These are phyloP conservation scores for Diaporthe humulicola DNA, from an alignment of 2,329 filamentous ascomycete species.

Conservation along the genomic window DNA sequence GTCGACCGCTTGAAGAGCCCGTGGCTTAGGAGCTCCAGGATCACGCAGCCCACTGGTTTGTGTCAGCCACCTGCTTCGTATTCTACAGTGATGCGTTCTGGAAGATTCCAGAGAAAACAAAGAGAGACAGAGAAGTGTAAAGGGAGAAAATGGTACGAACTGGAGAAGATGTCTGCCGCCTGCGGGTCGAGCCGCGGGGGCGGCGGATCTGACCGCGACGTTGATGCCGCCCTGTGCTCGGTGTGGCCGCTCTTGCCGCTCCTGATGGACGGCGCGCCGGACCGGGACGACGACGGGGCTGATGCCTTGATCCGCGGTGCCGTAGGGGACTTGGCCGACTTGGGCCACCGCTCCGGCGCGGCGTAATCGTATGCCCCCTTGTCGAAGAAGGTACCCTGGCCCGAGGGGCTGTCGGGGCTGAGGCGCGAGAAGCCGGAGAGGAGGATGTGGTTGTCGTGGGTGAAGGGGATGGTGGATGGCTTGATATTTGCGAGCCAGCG, in stretches of 20 bases:
- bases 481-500: slow-evolving; percentile 77
- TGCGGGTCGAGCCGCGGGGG: slow-evolving; percentile 63
- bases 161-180: no score
- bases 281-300: slow-evolving; percentile 48
- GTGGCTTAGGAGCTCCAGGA: slow-evolving; percentile 78
- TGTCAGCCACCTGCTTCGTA: no score
- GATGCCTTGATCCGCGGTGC: slow-evolving; percentile 49
- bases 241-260: slow-evolving; percentile 51
- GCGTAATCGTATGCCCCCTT: slow-evolving; percentile 81
- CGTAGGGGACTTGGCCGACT: slow-evolving; percentile 47
- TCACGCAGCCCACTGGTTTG: slow-evolving; percentile 81
- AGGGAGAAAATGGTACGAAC: no score
- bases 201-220: slow-evolving; percentile 44
- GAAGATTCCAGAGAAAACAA: no score
- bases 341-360: slow-evolving; percentile 75
- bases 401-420: slow-evolving; percentile 56
- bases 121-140: no score
- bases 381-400: slow-evolving; percentile 66
- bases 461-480: slow-evolving; percentile 78
- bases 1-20: slow-evolving; percentile 74
- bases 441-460: slow-evolving; percentile 74
- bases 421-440: slow-evolving; percentile 73
- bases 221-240: slow-evolving; percentile 41
- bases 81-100: no score
- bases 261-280: slow-evolving; percentile 49